A percentile compares a stretch with the other conserved stretches of the same genome.
Evolutionary conservation across 305 asterid species (phyloP).

Genomic region (Solanum hybrid): DNA sequence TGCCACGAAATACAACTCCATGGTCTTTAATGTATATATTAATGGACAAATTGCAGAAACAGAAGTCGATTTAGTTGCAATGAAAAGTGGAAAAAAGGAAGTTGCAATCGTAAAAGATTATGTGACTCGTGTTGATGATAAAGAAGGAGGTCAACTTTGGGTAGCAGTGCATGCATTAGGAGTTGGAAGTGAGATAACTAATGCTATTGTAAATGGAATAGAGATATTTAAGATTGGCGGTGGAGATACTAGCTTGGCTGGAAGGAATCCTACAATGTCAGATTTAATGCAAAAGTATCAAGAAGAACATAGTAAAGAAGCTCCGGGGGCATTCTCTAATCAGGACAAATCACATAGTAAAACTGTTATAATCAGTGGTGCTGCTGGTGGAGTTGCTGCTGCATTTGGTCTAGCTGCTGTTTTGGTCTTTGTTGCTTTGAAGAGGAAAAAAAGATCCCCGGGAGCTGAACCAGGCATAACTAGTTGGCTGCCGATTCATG

Average conservation of each 20-base stretch:
- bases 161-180: conserved; percentile 31
- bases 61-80: conserved; percentile 31
- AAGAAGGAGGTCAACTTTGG: conserved; percentile 33
- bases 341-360: background rate
- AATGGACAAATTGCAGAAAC: conserved; percentile 56
- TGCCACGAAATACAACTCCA: conserved; percentile 35
- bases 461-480: conserved; percentile 20
- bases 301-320: conserved; percentile 7
- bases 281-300: conserved; percentile 56
- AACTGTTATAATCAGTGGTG: conserved; percentile 42
- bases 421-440: conserved; percentile 33
- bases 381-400: conserved; percentile 71
- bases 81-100: conserved; percentile 21
- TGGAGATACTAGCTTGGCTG: conserved; percentile 47
- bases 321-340: conserved; percentile 14
- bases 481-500: conserved; percentile 71
- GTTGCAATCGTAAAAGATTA: conserved; percentile 48
- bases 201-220: conserved; percentile 69
- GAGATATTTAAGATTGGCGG: conserved; percentile 74
- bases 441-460: conserved; percentile 23
- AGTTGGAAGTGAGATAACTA: conserved; percentile 26
- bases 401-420: conserved; percentile 63
- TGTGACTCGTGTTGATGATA: conserved; percentile 30
- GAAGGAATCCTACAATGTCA: conserved; percentile 67
- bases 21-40: conserved; percentile 48